A percentile compares a stretch with the other conserved stretches of the same genome.
Evolutionary conservation across 305 asterid species (phyloP).

Genomic region (Solanum hybrid): DNA sequence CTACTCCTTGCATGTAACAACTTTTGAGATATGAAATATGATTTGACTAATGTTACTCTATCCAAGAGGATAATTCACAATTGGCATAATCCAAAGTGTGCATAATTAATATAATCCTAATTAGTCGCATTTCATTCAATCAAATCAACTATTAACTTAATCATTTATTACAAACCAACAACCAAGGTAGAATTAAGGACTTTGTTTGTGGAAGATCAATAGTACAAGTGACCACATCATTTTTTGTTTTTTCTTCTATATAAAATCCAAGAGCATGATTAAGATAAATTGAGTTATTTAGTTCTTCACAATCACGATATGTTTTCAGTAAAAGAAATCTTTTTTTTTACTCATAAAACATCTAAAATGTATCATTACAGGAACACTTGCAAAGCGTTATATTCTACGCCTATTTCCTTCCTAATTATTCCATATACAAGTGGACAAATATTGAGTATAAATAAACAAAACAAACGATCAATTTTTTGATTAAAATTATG

Average conservation of each 20-base stretch:
- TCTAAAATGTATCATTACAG: neutral
- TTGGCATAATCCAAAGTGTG: neutral
- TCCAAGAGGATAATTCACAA: neutral
- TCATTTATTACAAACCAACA: neutral
- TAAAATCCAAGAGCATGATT: neutral
- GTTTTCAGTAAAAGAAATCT: neutral
- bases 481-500: neutral
- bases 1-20: neutral
- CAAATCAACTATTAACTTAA: neutral
- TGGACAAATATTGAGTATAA: neutral
- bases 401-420: neutral
- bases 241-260: neutral
- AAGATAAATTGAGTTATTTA: neutral
- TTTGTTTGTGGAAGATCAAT: neutral
- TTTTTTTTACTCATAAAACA: neutral
- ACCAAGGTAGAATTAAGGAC: neutral
- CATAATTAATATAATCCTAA: neutral
- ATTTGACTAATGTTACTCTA: neutral
- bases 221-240: neutral
- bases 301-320: neutral
- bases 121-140: neutral
- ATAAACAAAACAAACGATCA: neutral
- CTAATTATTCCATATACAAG: neutral
- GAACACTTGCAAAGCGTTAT: neutral
- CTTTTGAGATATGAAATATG: neutral